phyloP scores from a whole-genome alignment of 2,329 filamentous ascomycete species.

The Neofusicoccum parvum region DNA sequence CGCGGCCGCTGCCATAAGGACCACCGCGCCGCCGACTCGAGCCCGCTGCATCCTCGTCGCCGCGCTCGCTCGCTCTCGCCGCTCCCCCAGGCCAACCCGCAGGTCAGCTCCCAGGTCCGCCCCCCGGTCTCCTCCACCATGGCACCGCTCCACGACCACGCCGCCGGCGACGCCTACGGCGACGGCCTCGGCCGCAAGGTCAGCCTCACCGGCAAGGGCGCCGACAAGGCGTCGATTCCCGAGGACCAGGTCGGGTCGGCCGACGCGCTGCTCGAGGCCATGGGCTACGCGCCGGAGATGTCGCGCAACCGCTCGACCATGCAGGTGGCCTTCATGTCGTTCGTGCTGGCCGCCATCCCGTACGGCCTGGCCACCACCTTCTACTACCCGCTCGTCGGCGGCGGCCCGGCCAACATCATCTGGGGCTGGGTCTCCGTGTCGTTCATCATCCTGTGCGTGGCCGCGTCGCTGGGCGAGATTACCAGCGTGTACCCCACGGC shows the following conservation, averaged over 20 bases:
- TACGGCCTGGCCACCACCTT: constrained; percentile 73
- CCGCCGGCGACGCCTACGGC: background rate
- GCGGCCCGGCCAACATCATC: constrained; percentile 69
- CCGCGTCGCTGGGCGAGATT: constrained; percentile 71
- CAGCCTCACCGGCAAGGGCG: constrained; percentile 9
- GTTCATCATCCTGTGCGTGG: constrained; percentile 71
- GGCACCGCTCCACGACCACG: background rate
- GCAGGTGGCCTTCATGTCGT: constrained; percentile 75
- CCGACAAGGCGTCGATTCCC: background rate
- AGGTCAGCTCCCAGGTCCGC: too few species aligned
- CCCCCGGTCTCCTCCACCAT: background rate
- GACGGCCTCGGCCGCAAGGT: background rate
- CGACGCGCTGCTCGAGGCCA: constrained; percentile 51
- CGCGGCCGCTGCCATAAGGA: background rate
- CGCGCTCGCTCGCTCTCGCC: background rate
- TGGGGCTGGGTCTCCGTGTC: constrained; percentile 73
- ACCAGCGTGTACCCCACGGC: constrained; percentile 76
- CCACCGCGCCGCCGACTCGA: constrained; percentile 1
- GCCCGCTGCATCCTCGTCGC: background rate
- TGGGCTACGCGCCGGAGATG: constrained; percentile 69
- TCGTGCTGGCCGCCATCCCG: constrained; percentile 73
- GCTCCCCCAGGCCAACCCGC: background rate
- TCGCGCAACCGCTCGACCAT: constrained; percentile 66
- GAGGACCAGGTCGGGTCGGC: constrained; percentile 6
- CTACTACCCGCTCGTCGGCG: constrained; percentile 66